A percentile compares a stretch with the other conserved stretches of the same genome.
phyloP scores from a whole-genome alignment of 257 asterid species.

The Solanum chiquidenum region DNA sequence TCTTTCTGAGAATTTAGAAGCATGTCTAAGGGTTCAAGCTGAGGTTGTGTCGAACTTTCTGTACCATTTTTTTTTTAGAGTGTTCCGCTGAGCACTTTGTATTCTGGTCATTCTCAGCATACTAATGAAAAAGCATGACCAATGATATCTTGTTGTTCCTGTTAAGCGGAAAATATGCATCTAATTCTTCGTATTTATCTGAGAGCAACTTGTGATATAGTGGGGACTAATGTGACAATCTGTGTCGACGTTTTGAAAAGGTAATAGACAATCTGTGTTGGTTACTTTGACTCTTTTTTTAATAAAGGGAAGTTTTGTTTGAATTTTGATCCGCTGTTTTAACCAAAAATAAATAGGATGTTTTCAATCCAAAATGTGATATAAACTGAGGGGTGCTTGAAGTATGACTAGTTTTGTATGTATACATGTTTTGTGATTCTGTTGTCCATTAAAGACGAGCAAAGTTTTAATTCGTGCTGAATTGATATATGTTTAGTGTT shows the following conservation, averaged over 20 bases:
- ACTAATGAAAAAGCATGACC: neutral
- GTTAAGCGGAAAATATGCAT: neutral
- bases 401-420: neutral
- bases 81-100: neutral
- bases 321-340: neutral
- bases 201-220: neutral
- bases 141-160: neutral
- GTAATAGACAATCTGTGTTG: neutral
- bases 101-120: neutral
- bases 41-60: rapidly evolving
- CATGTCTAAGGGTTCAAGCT: neutral
- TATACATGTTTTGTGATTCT: neutral
- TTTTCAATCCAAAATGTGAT: rapidly evolving
- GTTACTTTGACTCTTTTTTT: neutral
- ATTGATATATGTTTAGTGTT: neutral
- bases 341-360: neutral
- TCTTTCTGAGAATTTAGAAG: neutral
- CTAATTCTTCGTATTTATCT: neutral
- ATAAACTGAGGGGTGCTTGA: neutral
- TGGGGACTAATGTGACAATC: neutral
- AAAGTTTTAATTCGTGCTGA: neutral
- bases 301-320: neutral
- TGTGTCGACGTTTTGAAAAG: no score
- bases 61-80: neutral
- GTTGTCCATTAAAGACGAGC: neutral